Base-by-base conservation (phyloP, 2,329 filamentous ascomycete genomes). In the Beauveria caledonica region DNA sequence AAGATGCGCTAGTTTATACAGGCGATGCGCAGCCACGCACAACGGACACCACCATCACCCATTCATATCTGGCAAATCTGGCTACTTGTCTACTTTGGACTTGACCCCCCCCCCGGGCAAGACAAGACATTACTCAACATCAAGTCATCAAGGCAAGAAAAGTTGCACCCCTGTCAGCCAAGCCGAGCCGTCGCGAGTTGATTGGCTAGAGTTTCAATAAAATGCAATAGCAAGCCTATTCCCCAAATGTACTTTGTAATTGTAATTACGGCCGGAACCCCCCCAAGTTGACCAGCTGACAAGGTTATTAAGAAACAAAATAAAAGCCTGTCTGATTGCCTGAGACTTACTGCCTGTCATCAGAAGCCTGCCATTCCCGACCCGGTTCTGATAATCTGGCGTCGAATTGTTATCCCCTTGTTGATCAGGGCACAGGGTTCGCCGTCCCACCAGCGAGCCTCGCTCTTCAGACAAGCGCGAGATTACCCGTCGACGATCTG, bases 191-290 rank as follows among this genome's bases (percentile, higher is more conserved):
- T 40, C 21, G 40, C 40, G 29, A 10, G 36, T 55, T 55, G 39
- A 55, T 55, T 55, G 52, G 52, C 50, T 21, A 36, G 50, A 21
- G 52, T 55, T 55, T 55, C 52, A 33, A 55, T 45, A 55, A 45
- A 45, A 55, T 53, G 48, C 49, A 52, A 53, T 40, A 40, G 17
- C 25, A 50, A 50, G 15, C 27, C 48, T 46, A 49, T 10, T 19
- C 17, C 4, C 29, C 29, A 33, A 33, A 33, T 33, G 29, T 13
- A 17, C 15, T 13, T 33, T 33, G 29, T 13, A 17, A 7, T 13
- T 33, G 27, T n/a, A 36, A 23, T 52, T 52, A 33, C 19, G n/a
- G 11, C 49, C 6, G 10, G 17, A 52, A 11, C 33, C 33, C 49
- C 29, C 11, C 11, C 11, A 33, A 39, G 49, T 39, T 51, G n/a